A percentile compares a stretch with the other conserved stretches of the same genome.
Evolutionary conservation across 2,329 filamentous ascomycete genomes (phyloP).

Genomic region (Torrubiellomyces zombiae): DNA sequence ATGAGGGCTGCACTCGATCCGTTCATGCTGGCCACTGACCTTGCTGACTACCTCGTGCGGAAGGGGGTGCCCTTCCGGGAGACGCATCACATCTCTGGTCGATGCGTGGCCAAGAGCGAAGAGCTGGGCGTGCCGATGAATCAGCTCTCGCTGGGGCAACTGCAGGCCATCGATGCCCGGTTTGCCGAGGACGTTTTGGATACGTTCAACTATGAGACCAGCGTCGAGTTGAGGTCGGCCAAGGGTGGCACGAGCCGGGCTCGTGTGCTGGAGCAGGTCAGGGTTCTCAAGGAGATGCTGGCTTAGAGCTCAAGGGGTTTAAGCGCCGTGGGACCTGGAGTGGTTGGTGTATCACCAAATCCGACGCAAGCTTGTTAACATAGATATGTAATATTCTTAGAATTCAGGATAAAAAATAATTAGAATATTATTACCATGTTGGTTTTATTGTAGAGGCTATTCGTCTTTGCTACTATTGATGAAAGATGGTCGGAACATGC

Average conservation of each 20-base stretch:
- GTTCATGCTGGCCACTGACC: constrained; percentile 65
- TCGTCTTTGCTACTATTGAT: too few species aligned
- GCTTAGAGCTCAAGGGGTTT: constrained; percentile 3
- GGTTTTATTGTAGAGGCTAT: too few species aligned
- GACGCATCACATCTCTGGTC: constrained; percentile 63
- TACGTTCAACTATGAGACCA: constrained; percentile 66
- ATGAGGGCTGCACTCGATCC: constrained; percentile 68
- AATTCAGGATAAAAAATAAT: too few species aligned
- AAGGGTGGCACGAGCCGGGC: constrained; percentile 64
- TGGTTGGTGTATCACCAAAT: too few species aligned
- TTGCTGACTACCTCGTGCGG: constrained; percentile 46
- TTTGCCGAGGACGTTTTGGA: constrained; percentile 56
- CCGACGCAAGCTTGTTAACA: too few species aligned
- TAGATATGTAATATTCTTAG: too few species aligned
- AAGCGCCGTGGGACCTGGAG: too few species aligned
- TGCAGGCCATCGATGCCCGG: constrained; percentile 49
- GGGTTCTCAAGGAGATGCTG: constrained; percentile 25
- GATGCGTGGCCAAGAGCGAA: constrained; percentile 26
- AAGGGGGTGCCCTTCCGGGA: constrained; percentile 64
- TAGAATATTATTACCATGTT: too few species aligned
- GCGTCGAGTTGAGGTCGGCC: constrained; percentile 62
- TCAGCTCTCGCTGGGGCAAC: constrained; percentile 46
- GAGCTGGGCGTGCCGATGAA: constrained; percentile 48
- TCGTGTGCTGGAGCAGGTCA: constrained; percentile 47
- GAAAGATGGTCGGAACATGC: too few species aligned